Conservation (phyloP, 345 rosid species). For the Theobroma cacao region DNA sequence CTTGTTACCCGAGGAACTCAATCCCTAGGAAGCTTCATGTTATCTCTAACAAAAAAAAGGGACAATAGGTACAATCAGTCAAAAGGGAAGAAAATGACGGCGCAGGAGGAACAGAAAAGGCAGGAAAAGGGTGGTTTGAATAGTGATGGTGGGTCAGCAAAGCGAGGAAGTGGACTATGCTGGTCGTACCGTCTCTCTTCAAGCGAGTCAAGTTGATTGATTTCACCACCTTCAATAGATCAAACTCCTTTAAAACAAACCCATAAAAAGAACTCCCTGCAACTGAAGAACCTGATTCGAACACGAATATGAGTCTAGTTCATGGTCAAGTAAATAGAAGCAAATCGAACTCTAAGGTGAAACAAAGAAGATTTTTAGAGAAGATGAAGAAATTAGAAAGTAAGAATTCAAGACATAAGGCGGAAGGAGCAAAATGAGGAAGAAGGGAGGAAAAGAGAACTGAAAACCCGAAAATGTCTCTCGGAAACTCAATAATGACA, state of each 20-base stretch:
- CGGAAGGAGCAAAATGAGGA: neutral
- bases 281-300: conserved; percentile 4
- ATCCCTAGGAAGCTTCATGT: no score
- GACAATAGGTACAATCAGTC: no score
- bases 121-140: no score
- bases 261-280: neutral
- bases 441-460: no score
- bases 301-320: conserved; percentile 6
- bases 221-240: conserved; percentile 12
- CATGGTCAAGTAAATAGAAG: conserved; percentile 31
- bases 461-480: no score
- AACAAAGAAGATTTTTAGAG: conserved; percentile 14
- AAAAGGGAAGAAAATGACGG: no score
- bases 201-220: conserved; percentile 17
- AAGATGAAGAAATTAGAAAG: conserved; percentile 75
- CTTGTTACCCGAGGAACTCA: no score
- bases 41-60: no score
- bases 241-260: neutral
- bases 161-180: no score
- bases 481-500: no score
- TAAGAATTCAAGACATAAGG: conserved; percentile 31
- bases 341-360: conserved; percentile 36
- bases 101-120: no score
- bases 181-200: conserved; percentile 14
- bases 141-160: no score